phyloP scores from a whole-genome alignment of 1,139 yeast species.

The Scheffersomyces stambukii region DNA sequence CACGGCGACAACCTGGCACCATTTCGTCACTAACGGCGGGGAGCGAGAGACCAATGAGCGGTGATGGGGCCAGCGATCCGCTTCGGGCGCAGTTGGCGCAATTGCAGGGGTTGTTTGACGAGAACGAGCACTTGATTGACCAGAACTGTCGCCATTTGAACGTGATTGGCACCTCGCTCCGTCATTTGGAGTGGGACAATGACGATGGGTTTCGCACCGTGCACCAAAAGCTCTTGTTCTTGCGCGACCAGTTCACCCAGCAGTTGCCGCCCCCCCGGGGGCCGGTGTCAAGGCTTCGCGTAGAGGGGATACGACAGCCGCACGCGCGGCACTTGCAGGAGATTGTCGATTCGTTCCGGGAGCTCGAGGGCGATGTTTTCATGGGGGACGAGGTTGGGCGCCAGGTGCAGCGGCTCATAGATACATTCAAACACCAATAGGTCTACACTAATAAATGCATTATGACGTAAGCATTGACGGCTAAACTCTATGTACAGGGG shows the following conservation, averaged over 20 bases:
- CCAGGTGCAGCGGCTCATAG: slow-evolving; percentile 6
- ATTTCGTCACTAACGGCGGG: too few relatives aligned
- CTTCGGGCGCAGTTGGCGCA: slow-evolving; percentile 7
- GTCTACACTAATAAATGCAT: slow-evolving; percentile 4
- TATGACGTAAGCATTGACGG: too few relatives aligned
- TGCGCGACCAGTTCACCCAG: slow-evolving; percentile 1
- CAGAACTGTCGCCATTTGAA: slow-evolving; percentile 7
- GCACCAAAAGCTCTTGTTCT: slow-evolving; percentile 1
- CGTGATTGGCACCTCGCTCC: too few relatives aligned
- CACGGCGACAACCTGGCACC: too few relatives aligned
- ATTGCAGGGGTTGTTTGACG: slow-evolving; percentile 11
- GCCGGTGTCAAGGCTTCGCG: background rate
- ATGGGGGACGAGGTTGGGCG: slow-evolving; percentile 2
- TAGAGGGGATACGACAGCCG: slow-evolving; percentile 1
- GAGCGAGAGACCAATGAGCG: too few relatives aligned
- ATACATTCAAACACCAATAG: slow-evolving; percentile 1
- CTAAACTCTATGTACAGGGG: slow-evolving; percentile 4
- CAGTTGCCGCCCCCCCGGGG: slow-evolving; percentile 1
- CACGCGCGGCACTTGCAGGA: slow-evolving; percentile 4
- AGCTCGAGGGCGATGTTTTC: slow-evolving; percentile 2
- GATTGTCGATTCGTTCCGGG: slow-evolving; percentile 3
- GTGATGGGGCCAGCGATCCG: too few relatives aligned
- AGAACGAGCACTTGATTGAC: slow-evolving; percentile 9
- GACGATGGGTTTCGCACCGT: background rate
- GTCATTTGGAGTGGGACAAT: slow-evolving; percentile 7